phyloP scores from a whole-genome alignment of 31 red algal genomes.

The Odonthalia washingtoniensis region DNA sequence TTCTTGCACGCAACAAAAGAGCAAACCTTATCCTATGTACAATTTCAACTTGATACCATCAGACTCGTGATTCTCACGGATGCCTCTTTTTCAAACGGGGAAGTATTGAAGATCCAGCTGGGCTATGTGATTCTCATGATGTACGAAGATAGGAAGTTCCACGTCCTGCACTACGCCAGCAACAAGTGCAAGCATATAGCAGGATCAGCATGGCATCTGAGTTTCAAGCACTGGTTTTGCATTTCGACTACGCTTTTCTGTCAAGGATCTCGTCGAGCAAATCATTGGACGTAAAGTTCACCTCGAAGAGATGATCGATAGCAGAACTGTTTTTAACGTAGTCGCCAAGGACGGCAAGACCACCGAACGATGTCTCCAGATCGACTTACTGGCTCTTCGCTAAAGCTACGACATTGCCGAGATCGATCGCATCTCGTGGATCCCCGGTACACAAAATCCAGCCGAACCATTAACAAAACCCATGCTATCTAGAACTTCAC shows the following conservation, averaged over 20 bases:
- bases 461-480: too few relatives aligned
- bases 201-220: conserved; percentile 46
- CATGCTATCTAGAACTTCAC: too few relatives aligned
- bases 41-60: too few relatives aligned
- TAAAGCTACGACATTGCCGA: conserved; percentile 18
- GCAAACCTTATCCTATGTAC: neutral
- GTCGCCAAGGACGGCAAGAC: conserved; percentile 2
- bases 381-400: conserved; percentile 16
- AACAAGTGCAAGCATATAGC: neutral
- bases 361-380: conserved; percentile 30
- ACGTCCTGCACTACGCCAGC: conserved; percentile 23
- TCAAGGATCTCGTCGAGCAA: conserved; percentile 7
- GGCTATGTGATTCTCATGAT: conserved; percentile 11
- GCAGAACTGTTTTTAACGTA: conserved; percentile 29
- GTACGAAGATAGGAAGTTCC: neutral
- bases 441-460: too few relatives aligned
- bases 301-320: conserved; percentile 18
- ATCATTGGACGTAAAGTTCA: neutral
- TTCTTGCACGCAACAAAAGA: neutral
- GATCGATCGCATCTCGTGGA: conserved; percentile 5
- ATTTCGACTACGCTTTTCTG: conserved; percentile 17
- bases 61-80: too few relatives aligned
- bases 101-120: too few relatives aligned
- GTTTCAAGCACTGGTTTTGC: conserved; percentile 3
- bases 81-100: too few relatives aligned